phyloP scores from a whole-genome alignment of 2,329 filamentous ascomycete genomes.

The Fusarium penzigii region DNA sequence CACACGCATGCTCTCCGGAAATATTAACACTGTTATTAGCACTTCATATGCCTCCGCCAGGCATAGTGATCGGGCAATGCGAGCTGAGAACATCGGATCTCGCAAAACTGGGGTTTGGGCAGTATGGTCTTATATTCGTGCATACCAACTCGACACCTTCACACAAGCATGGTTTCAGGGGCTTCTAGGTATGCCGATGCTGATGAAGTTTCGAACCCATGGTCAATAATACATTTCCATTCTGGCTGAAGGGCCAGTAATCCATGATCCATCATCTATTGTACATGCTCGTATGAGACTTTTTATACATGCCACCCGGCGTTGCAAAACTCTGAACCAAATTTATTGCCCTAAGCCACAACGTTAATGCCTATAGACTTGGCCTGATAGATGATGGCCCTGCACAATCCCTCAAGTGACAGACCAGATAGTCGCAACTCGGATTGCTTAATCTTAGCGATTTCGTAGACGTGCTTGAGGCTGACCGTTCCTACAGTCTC shows the following conservation, averaged over 20 bases:
- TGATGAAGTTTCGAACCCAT: not conserved
- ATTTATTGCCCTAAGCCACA: constrained; percentile 51
- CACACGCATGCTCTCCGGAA: too few relatives aligned
- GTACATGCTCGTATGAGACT: constrained; percentile 21
- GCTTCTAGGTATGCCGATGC: not conserved
- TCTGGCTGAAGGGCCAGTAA: constrained; percentile 1
- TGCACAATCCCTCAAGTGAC: constrained; percentile 70
- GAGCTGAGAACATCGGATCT: too few relatives aligned
- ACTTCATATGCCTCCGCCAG: too few relatives aligned
- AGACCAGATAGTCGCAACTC: constrained; percentile 74
- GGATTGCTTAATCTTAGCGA: constrained; percentile 91
- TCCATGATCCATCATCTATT: constrained; percentile 23
- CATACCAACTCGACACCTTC: too few relatives aligned
- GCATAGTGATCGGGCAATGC: too few relatives aligned
- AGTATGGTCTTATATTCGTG: too few relatives aligned
- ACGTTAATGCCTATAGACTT: constrained; percentile 75
- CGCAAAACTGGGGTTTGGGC: too few relatives aligned
- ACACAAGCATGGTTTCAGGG: too few relatives aligned
- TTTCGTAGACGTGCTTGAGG: constrained; percentile 96
- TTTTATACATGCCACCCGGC: constrained; percentile 17
- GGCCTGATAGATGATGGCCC: constrained; percentile 71
- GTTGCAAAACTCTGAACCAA: constrained; percentile 5
- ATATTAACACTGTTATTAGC: too few relatives aligned
- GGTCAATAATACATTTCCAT: constrained; percentile 16
- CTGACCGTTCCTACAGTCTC: constrained; percentile 83